These are phyloP conservation scores for Dalbergia oliveri DNA, from an alignment of 306 rosid species.

Conservation along the genomic window DNA sequence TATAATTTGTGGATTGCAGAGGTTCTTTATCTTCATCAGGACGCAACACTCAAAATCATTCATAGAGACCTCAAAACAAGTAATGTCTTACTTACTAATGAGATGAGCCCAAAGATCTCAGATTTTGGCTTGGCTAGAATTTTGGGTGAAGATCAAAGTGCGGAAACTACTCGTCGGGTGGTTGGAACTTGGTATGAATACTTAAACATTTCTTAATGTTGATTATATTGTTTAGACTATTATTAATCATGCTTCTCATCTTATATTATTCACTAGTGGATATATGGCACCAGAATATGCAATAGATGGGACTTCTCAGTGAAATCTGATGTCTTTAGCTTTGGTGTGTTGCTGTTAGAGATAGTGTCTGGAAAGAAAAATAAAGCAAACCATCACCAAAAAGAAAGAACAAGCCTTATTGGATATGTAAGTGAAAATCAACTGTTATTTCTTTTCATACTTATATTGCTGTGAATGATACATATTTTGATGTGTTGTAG, in stretches of 20 bases:
- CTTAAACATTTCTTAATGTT: neutral
- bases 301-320: constrained; percentile 57
- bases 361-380: constrained; percentile 59
- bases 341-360: constrained; percentile 57
- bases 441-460: neutral
- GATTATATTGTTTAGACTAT: neutral
- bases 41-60: constrained; percentile 54
- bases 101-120: constrained; percentile 64
- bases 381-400: constrained; percentile 48
- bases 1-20: constrained; percentile 54
- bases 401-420: constrained; percentile 54
- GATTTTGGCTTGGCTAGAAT: constrained; percentile 67
- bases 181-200: constrained; percentile 59
- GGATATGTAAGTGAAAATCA: constrained; percentile 56
- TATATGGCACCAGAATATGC: constrained; percentile 74
- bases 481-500: constrained; percentile 42
- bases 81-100: constrained; percentile 60
- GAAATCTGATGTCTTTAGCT: constrained; percentile 49
- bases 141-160: constrained; percentile 53
- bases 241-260: neutral
- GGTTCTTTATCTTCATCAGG: constrained; percentile 67
- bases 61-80: constrained; percentile 67
- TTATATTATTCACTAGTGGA: constrained; percentile 39
- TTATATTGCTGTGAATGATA: neutral
- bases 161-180: constrained; percentile 58